Conservation (phyloP, 2,329 filamentous ascomycete species). For the Apiospora marii region DNA sequence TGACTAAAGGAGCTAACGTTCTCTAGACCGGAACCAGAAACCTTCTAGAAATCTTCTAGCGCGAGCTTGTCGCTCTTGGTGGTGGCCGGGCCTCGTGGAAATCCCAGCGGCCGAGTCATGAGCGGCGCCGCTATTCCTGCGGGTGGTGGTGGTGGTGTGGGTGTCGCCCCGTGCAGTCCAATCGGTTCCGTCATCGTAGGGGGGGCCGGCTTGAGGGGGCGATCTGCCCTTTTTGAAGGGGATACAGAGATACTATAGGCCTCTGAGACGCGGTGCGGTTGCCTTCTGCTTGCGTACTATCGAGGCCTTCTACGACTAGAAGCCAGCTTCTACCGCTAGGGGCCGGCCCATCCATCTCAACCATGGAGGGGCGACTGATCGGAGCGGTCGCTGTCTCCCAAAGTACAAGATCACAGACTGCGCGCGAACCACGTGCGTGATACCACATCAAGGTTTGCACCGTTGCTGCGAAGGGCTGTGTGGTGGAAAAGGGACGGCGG, state of each 20-base stretch:
- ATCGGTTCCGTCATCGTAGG: conserved; percentile 17
- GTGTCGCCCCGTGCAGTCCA: neutral
- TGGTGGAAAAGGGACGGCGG: too few species aligned
- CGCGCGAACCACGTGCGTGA: conserved; percentile 13
- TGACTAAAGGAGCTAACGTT: neutral
- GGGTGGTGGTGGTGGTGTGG: neutral
- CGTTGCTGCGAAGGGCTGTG: neutral
- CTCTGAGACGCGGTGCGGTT: neutral
- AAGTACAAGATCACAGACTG: conserved; percentile 10
- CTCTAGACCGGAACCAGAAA: conserved; percentile 3
- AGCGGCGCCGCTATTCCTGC: conserved; percentile 1
- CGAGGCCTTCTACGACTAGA: conserved; percentile 2
- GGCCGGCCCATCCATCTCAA: neutral
- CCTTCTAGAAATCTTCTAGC: conserved; percentile 13
- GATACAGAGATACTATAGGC: neutral
- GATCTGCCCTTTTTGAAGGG: neutral
- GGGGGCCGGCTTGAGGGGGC: neutral
- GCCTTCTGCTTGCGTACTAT: neutral
- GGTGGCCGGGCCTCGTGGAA: conserved; percentile 17
- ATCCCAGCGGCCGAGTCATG: conserved; percentile 12
- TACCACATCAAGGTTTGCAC: conserved; percentile 13
- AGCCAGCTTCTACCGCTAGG: conserved; percentile 13
- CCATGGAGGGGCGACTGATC: neutral
- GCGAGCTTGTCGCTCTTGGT: neutral
- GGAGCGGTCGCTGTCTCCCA: neutral